Percentiles rank a stretch among this genome's conserved stretches.
phyloP scores from a whole-genome alignment of 176 grass and related monocot species.

The Neostapfia colusana region DNA sequence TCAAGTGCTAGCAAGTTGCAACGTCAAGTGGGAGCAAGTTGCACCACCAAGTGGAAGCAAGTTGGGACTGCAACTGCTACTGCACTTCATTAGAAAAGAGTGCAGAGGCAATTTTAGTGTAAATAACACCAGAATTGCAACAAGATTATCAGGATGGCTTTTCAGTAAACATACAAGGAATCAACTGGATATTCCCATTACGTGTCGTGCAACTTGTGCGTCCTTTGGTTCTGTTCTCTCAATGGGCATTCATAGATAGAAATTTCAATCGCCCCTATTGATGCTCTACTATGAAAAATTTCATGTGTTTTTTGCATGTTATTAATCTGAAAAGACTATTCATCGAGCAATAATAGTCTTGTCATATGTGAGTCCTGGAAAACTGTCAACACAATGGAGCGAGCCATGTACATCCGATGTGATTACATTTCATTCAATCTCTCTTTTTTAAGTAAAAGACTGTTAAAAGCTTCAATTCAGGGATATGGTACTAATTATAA shows the following conservation, averaged over 20 bases:
- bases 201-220: neutral
- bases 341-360: neutral
- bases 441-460: neutral
- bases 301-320: neutral
- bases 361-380: neutral
- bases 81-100: no score
- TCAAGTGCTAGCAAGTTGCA: no score
- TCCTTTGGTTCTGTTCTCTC: neutral
- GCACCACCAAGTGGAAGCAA: no score
- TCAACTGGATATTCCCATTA: constrained; percentile 2
- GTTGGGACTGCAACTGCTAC: no score
- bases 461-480: neutral
- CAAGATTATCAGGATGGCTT: constrained; percentile 6
- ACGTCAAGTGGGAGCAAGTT: no score
- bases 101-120: no score
- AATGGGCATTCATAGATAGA: neutral
- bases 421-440: neutral
- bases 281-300: neutral
- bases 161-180: constrained; percentile 26
- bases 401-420: neutral
- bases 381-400: neutral
- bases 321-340: neutral
- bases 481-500: neutral
- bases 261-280: neutral
- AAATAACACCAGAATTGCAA: no score